These are phyloP conservation scores for Monilinia fructigena DNA, from an alignment of 2,329 filamentous ascomycete genomes.

Conservation along the genomic window DNA sequence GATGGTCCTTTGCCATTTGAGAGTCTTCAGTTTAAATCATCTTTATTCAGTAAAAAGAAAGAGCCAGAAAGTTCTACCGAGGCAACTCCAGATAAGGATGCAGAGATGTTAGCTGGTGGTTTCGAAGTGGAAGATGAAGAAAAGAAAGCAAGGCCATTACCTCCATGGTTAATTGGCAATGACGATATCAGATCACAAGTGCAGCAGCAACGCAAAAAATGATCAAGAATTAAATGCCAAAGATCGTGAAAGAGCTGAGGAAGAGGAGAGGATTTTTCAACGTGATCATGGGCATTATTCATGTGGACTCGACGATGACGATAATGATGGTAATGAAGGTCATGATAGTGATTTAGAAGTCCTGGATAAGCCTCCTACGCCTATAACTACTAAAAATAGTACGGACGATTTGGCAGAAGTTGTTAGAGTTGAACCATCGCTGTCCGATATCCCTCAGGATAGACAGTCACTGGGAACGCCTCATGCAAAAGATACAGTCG, in stretches of 20 bases:
- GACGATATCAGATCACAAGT: constrained; percentile 65
- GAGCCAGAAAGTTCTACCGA: constrained; percentile 30
- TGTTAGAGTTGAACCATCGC: constrained; percentile 34
- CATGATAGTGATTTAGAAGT: constrained; percentile 50
- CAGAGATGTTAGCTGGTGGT: constrained; percentile 42
- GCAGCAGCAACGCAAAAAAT: constrained; percentile 55
- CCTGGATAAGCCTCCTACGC: constrained; percentile 48
- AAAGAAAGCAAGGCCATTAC: constrained; percentile 53
- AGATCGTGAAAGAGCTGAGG: constrained; percentile 56
- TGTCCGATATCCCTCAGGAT: constrained; percentile 34
- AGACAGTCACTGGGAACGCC: constrained; percentile 24
- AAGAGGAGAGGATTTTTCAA: constrained; percentile 52
- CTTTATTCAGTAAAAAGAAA: constrained; percentile 51
- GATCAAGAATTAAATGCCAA: constrained; percentile 64
- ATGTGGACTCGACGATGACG: constrained; percentile 62
- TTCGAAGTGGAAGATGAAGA: constrained; percentile 42
- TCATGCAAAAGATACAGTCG: background rate
- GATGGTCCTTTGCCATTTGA: constrained; percentile 88
- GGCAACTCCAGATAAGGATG: constrained; percentile 31
- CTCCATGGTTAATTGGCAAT: constrained; percentile 69
- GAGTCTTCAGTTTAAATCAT: constrained; percentile 70
- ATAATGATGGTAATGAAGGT: constrained; percentile 37
- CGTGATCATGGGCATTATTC: constrained; percentile 54
- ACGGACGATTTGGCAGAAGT: constrained; percentile 38
- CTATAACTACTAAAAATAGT: constrained; percentile 19